phyloP scores from a whole-genome alignment of 2,329 filamentous ascomycete genomes.

The Paramyrothecium sp. region DNA sequence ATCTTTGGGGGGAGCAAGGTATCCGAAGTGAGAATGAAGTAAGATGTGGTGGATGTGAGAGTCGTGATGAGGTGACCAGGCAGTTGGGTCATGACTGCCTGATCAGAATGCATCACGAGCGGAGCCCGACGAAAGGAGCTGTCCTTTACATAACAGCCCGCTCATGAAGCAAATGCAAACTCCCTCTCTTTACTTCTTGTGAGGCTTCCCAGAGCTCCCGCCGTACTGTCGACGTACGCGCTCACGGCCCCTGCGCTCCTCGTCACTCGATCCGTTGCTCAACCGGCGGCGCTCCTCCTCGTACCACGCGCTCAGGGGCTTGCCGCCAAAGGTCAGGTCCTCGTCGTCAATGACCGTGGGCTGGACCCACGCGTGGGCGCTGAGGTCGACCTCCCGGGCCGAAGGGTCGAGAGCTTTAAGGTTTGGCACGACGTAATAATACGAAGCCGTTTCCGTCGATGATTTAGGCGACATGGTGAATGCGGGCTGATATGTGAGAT shows the following conservation, averaged over 20 bases:
- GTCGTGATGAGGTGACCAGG: too few species aligned
- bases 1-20: background rate
- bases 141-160: too few species aligned
- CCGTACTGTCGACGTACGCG: constrained; percentile 30
- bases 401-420: constrained; percentile 28
- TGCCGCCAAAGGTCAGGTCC: constrained; percentile 60
- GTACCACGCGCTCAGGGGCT: constrained; percentile 58
- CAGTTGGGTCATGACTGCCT: too few species aligned
- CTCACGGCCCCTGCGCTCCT: constrained; percentile 37
- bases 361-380: constrained; percentile 45
- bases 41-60: background rate
- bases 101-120: too few species aligned
- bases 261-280: constrained; percentile 36
- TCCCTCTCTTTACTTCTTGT: constrained; percentile 27
- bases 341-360: constrained; percentile 60
- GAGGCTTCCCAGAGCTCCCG: constrained; percentile 19
- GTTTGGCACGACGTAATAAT: constrained; percentile 33
- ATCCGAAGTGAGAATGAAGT: background rate
- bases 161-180: too few species aligned
- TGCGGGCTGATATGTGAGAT: background rate
- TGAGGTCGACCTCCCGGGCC: constrained; percentile 30
- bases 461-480: constrained; percentile 1
- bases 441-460: constrained; percentile 3
- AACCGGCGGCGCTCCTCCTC: constrained; percentile 53
- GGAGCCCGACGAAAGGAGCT: too few species aligned